Percentiles rank a stretch among this genome's conserved stretches.
Evolutionary conservation across 306 rosid genomes (phyloP).

Genomic region (Begonia loranthoides): DNA sequence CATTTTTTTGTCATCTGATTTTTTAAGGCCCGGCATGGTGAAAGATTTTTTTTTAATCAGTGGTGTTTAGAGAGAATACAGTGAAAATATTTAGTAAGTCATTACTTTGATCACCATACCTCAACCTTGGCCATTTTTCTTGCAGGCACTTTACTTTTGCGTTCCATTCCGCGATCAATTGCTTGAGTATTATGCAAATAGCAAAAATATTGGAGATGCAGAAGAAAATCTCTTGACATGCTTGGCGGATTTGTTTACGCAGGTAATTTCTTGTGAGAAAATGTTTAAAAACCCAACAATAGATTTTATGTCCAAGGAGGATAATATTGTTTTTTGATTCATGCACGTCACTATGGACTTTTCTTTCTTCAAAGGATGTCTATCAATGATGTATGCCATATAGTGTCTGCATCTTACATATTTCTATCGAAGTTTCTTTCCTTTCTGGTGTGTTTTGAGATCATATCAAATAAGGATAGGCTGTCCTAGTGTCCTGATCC

Average conservation of each 20-base stretch:
- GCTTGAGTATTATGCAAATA: constrained; percentile 70
- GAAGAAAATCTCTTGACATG: constrained; percentile 98
- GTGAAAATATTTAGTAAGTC: not conserved
- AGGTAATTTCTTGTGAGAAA: constrained; percentile 32
- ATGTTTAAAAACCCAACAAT: not conserved
- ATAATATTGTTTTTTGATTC: too few species aligned
- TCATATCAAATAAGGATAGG: too few species aligned
- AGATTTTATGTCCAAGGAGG: not conserved
- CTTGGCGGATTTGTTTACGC: constrained; percentile 91
- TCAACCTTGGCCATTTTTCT: not conserved
- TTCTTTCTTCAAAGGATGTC: not conserved
- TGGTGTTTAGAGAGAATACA: not conserved
- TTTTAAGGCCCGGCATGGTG: not conserved
- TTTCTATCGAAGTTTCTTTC: too few species aligned
- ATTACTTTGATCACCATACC: not conserved
- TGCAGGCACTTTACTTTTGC: constrained; percentile 94
- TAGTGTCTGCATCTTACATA: not conserved
- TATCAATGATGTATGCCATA: not conserved
- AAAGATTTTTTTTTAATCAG: not conserved
- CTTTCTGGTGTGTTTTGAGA: too few species aligned
- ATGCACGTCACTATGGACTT: not conserved
- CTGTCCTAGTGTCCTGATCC: too few species aligned
- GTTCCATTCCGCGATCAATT: constrained; percentile 98
- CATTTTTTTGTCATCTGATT: not conserved
- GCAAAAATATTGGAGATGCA: constrained; percentile 49